Evolutionary conservation across 2,329 filamentous ascomycete species (phyloP), one percentile per base, ranked within the genome.

Genomic region (Fusarium hostae): DNA sequence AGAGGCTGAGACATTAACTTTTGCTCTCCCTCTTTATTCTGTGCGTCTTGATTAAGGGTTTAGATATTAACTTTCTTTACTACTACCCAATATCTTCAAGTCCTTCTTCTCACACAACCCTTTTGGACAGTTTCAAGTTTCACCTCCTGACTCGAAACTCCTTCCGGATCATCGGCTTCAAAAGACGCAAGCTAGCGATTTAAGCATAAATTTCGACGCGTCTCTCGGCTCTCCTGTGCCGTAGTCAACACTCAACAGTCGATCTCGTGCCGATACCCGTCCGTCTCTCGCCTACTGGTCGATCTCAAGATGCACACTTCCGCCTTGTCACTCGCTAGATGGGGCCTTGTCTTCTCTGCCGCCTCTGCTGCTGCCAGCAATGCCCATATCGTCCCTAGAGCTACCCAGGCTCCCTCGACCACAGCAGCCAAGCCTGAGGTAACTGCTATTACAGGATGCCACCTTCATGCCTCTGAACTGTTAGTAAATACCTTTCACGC

Each of bases 401-500:
- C 80, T 59, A 81, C 81, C n/a, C 60, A 73, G 18, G 77, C 78
- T 24, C 68, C 77, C n/a, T 70, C 78, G 16, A 67, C 75, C 7
- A 68, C 77, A 11, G 66, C 75, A 24, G 40, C 52, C 15, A 63
- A 55, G 26, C 65, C 76, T 16, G 61, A 75, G 20, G 73, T 83
- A 18, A 83, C 82, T 3, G 81, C 81, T 35, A 75, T 85, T 18
- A 81, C 82, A 2, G 77, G 74, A 45, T 85, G 83, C 60, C 84
- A 86, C 68, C 71, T 83, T 8, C 83, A 86, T 50, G 82, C 74
- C 12, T 73, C 79, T 6, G 71, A 79, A 22, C 59, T 86, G 83
- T 86, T 73, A 58, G 82, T 78, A 11, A 11, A 52, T 55, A 47
- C 30, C 37, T 34, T 20, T 52, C 34, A 6, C 22, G 22, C 9